These are phyloP conservation scores for Nicotiana tomentosiformis DNA, from an alignment of 257 asterid genomes.

Conservation along the genomic window DNA sequence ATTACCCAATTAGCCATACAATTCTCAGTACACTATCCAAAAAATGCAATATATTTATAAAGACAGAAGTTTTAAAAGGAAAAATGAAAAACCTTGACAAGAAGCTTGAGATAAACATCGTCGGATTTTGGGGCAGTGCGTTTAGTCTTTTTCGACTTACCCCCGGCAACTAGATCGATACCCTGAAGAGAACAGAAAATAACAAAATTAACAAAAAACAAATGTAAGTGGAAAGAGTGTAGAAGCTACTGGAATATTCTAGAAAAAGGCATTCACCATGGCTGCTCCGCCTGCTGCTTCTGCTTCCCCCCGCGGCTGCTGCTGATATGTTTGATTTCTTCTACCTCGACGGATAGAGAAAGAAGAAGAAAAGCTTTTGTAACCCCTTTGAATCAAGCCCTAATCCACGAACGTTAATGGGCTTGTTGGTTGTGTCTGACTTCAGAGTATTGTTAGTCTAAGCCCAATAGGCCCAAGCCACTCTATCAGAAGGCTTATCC, in stretches of 20 bases:
- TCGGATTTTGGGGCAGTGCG: constrained; percentile 72
- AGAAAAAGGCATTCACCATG: background rate
- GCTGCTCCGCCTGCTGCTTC: constrained; percentile 1
- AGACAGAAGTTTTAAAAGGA: background rate
- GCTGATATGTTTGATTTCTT: background rate
- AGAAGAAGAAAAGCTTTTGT: background rate
- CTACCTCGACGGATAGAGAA: background rate
- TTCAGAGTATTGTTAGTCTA: too few relatives aligned
- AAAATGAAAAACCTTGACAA: constrained; percentile 48
- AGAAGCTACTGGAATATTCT: background rate
- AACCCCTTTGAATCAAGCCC: background rate
- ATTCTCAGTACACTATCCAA: background rate
- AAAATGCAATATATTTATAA: background rate
- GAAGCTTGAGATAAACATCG: constrained; percentile 62
- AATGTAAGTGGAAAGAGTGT: too few relatives aligned
- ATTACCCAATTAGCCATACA: background rate
- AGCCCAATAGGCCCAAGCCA: too few relatives aligned
- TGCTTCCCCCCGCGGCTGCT: background rate
- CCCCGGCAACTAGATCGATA: constrained; percentile 90
- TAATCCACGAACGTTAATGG: background rate
- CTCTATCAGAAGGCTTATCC: too few relatives aligned
- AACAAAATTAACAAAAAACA: background rate
- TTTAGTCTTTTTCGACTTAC: constrained; percentile 84
- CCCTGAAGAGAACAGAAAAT: constrained; percentile 35
- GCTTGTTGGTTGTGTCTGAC: too few relatives aligned